phyloP scores from a whole-genome alignment of 2,329 filamentous ascomycete species.

The Aspergillus udagawae region DNA sequence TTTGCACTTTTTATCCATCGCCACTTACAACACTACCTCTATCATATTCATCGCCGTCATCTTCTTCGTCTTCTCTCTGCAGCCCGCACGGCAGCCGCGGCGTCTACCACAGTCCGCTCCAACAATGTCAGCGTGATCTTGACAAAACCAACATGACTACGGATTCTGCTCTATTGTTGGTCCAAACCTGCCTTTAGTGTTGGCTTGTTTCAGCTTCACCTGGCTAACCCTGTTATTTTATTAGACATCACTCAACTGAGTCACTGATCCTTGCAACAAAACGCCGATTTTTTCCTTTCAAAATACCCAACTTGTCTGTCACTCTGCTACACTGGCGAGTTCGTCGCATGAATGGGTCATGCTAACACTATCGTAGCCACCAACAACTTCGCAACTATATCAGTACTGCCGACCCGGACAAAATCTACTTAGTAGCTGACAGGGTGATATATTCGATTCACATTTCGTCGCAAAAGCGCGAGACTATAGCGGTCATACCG shows the following conservation, averaged over 20 bases:
- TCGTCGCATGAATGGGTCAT: constrained; percentile 2
- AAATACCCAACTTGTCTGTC: constrained; percentile 62
- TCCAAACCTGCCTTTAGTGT: constrained; percentile 12
- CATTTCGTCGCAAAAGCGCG: constrained; percentile 65
- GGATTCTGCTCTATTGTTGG: constrained; percentile 38
- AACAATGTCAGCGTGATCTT: constrained; percentile 33
- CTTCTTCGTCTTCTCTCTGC: constrained; percentile 2
- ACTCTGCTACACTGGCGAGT: constrained; percentile 13
- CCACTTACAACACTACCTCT: neutral
- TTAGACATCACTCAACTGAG: constrained; percentile 63
- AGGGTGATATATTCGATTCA: constrained; percentile 70
- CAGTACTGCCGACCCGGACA: constrained; percentile 69
- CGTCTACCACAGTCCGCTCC: constrained; percentile 5
- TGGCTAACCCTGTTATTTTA: constrained; percentile 12
- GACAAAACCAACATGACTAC: constrained; percentile 38
- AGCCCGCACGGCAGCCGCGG: constrained; percentile 10
- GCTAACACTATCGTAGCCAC: constrained; percentile 31
- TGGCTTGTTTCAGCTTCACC: constrained; percentile 4
- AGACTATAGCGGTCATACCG: constrained; percentile 66
- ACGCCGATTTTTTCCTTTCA: constrained; percentile 64
- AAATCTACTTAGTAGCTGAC: constrained; percentile 81
- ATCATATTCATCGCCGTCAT: constrained; percentile 1
- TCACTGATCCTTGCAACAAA: constrained; percentile 57
- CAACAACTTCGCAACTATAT: constrained; percentile 75
- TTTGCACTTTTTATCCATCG: neutral